Base-by-base conservation (phyloP, 2,329 filamentous ascomycete genomes). In the Fusarium sp. region DNA sequence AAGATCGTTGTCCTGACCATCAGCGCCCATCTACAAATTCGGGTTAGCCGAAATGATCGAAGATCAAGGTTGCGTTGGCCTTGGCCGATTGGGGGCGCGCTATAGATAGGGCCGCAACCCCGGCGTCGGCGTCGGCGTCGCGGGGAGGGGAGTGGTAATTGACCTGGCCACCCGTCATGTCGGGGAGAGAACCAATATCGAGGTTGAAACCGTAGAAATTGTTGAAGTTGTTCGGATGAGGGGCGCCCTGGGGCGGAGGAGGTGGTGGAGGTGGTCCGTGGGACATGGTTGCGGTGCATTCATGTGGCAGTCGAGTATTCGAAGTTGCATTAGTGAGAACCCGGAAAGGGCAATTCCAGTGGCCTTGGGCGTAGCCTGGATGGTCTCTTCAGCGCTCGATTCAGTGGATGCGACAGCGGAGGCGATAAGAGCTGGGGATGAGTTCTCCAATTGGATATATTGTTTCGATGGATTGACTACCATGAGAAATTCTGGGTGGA, bases 191-290 rank as follows among this genome's bases (percentile, higher is more conserved):
- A 65, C 74, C 68, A 42, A 79, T 71, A 65, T 79, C 77, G 59
- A 79, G 61, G 66, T 79, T 76, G 73, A 82, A 84, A 74, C 78
- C 78, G 69, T 81, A 83, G 54, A 82, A 77, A 76, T 79, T 82
- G 75, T 63, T 82, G 74, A 63, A 74, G 72, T 66, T 74, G 56
- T 72, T 72, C 58, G 35, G 51, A 58, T 48, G 71, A 73, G 68
- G 65, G 38, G 55, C 30, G 56, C 75, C 71, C 54, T 59, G 69
- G 68, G 78, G 78, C 73, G 77, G 76, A 68, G 79, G 79, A 48
- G 79, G 80, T 72, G 80, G 79, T 68, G 79, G 81, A 74, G 80
- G 79, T 71, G 78, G 80, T 68, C 79, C 73, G 75, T 81, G 78
- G 72, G 81, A 80, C 81, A 83, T 83, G 73, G 72, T 78, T 73